Conservation (phyloP, 306 rosid species). For the Oemleria cerasiformis region DNA sequence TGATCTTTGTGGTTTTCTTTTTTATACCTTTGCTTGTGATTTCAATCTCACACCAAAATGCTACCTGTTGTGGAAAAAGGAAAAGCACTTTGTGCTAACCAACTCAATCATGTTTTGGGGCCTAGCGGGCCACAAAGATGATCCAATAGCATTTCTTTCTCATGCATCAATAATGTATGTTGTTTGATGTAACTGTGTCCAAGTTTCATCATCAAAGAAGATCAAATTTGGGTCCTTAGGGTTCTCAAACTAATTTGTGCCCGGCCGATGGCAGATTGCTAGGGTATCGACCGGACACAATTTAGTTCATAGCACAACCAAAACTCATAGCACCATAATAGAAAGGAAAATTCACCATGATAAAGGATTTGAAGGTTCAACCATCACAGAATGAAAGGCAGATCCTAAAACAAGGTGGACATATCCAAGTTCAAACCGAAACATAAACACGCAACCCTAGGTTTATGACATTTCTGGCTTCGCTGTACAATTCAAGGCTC, state of each 20-base stretch:
- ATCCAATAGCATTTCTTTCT: neutral
- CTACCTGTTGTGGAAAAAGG: neutral
- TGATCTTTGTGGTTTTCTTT: slow-evolving; percentile 2
- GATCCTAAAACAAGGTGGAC: neutral
- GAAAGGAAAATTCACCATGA: neutral
- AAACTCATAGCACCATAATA: neutral
- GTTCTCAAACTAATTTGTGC: too few relatives aligned
- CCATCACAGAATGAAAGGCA: neutral
- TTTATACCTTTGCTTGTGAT: slow-evolving; percentile 8
- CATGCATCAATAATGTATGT: neutral
- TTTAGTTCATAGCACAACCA: too few relatives aligned
- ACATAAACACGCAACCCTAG: neutral
- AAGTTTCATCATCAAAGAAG: too few relatives aligned
- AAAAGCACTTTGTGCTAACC: neutral
- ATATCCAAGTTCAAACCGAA: neutral
- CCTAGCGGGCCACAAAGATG: neutral
- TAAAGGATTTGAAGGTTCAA: neutral
- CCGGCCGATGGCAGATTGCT: too few relatives aligned
- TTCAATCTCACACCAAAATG: neutral
- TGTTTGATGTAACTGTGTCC: neutral
- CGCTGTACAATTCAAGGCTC: neutral
- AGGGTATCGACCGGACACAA: too few relatives aligned
- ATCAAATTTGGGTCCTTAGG: too few relatives aligned
- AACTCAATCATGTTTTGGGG: neutral
- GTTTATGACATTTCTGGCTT: neutral